Evolutionary conservation across 495 filamentous ascomycete genomes (phyloP).

Genomic region (Acidiella bohemica): DNA sequence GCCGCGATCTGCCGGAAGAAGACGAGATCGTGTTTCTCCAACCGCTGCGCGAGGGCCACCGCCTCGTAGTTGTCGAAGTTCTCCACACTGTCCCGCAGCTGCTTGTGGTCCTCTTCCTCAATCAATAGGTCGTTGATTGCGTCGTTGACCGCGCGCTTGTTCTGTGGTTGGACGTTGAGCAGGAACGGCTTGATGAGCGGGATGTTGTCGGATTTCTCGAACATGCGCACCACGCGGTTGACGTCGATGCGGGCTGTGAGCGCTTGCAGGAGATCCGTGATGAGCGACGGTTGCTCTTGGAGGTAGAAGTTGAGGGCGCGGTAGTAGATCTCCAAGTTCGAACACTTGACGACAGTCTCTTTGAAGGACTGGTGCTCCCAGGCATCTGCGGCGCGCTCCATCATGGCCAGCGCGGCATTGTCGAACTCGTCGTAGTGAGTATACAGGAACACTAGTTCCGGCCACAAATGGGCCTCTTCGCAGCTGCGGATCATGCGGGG

Average conservation of each 20-base stretch:
- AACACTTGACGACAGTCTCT: slow-evolving; percentile 95
- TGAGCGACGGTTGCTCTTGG: slow-evolving; percentile 84
- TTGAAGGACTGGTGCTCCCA: slow-evolving; percentile 99
- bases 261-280: slow-evolving; percentile 88
- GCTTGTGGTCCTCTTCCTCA: slow-evolving; percentile 99
- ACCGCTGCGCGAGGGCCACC: slow-evolving; percentile 81
- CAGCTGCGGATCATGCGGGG: slow-evolving; percentile 93
- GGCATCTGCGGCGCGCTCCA: slow-evolving; percentile 94
- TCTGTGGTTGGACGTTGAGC: slow-evolving; percentile 89
- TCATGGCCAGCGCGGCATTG: slow-evolving; percentile 96
- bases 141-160: slow-evolving; percentile 95
- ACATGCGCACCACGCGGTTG: slow-evolving; percentile 95
- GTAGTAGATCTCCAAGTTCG: slow-evolving; percentile 98
- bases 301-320: slow-evolving; percentile 95
- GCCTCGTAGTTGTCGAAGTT: slow-evolving; percentile 99
- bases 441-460: slow-evolving; percentile 96
- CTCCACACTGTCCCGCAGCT: slow-evolving; percentile 89
- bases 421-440: slow-evolving; percentile 99
- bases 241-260: slow-evolving; percentile 91
- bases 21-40: slow-evolving; percentile 92
- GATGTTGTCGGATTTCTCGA: slow-evolving; percentile 95
- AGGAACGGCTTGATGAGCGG: slow-evolving; percentile 99
- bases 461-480: slow-evolving; percentile 94
- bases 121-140: slow-evolving; percentile 98
- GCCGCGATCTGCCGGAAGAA: slow-evolving; percentile 99